These are phyloP conservation scores for Apostasia shenzhenica DNA, from an alignment of 106 monocot species.

Conservation along the genomic window DNA sequence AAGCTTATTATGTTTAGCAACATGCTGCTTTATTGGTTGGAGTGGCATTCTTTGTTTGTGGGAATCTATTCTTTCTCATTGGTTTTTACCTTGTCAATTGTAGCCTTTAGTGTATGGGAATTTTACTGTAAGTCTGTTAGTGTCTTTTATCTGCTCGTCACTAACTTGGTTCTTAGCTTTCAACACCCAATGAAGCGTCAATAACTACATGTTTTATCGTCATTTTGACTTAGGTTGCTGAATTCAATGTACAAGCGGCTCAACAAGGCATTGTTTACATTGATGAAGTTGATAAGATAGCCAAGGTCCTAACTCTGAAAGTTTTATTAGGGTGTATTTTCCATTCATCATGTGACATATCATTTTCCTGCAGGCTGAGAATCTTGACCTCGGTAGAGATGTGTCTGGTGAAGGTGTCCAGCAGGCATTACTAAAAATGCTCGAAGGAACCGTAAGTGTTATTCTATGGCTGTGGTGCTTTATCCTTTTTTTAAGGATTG, in stretches of 20 bases:
- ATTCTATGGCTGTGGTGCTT: not conserved
- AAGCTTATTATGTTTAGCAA: too few relatives aligned
- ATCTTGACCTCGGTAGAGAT: slow-evolving; percentile 73
- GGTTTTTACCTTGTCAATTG: too few relatives aligned
- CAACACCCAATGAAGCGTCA: too few relatives aligned
- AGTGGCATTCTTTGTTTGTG: too few relatives aligned
- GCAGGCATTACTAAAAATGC: slow-evolving; percentile 91
- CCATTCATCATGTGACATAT: not conserved
- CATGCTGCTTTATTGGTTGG: too few relatives aligned
- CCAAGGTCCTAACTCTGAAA: slow-evolving; percentile 49
- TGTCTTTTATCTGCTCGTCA: too few relatives aligned
- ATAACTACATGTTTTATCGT: too few relatives aligned
- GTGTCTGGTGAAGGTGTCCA: slow-evolving; percentile 99
- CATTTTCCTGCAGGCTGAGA: slow-evolving; percentile 61
- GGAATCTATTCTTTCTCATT: too few relatives aligned
- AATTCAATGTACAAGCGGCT: slow-evolving; percentile 88
- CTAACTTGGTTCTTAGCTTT: too few relatives aligned
- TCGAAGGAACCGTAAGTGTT: slow-evolving; percentile 94
- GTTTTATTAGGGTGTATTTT: not conserved
- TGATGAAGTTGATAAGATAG: slow-evolving; percentile 99
- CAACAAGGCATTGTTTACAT: slow-evolving; percentile 98
- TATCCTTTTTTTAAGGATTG: not conserved
- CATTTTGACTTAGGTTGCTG: slow-evolving; percentile 49
- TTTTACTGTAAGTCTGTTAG: too few relatives aligned
- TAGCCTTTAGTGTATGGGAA: too few relatives aligned